Conservation (phyloP, 352 stramenopile species). For the Pythium myriotylum region DNA sequence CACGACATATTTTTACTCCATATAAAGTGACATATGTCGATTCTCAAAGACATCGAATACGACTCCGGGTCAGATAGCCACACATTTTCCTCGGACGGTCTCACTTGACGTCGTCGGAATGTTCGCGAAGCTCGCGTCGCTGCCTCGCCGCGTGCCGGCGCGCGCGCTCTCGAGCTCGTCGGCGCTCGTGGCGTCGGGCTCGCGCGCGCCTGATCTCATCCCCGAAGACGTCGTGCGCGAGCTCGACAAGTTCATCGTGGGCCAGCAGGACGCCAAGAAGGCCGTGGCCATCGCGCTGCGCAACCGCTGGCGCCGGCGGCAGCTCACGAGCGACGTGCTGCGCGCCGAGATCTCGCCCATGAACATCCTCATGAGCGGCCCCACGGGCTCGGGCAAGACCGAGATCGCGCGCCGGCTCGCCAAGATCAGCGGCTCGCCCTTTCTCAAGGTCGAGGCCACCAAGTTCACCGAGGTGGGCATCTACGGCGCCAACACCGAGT, state of each 20-base stretch:
- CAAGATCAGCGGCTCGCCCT: conserved; percentile 97
- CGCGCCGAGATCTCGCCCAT: conserved; percentile 94
- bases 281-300: conserved; percentile 98
- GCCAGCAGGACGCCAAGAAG: conserved; percentile 96
- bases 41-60: too few relatives aligned
- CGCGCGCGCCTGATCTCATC: conserved; percentile 53
- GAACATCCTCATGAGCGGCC: conserved; percentile 99
- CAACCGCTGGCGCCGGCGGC: conserved; percentile 96
- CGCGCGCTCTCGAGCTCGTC: conserved; percentile 3
- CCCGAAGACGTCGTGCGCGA: conserved; percentile 92
- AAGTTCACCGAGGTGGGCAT: conserved; percentile 99
- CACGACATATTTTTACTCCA: too few relatives aligned
- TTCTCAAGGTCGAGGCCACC: conserved; percentile 98
- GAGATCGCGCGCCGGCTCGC: conserved; percentile 98
- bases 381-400: conserved; percentile 98
- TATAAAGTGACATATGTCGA: too few relatives aligned
- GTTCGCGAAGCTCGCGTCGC: conserved; percentile 16
- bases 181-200: conserved; percentile 1
- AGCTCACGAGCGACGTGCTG: conserved; percentile 88
- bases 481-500: conserved; percentile 97
- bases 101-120: conserved; percentile 12
- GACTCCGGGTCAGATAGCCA: too few relatives aligned
- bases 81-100: not conserved
- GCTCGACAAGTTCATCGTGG: conserved; percentile 97
- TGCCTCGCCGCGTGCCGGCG: not conserved